Evolutionary conservation across 2,329 filamentous ascomycete species (phyloP).

Genomic region (Stachybotrys echinatus): DNA sequence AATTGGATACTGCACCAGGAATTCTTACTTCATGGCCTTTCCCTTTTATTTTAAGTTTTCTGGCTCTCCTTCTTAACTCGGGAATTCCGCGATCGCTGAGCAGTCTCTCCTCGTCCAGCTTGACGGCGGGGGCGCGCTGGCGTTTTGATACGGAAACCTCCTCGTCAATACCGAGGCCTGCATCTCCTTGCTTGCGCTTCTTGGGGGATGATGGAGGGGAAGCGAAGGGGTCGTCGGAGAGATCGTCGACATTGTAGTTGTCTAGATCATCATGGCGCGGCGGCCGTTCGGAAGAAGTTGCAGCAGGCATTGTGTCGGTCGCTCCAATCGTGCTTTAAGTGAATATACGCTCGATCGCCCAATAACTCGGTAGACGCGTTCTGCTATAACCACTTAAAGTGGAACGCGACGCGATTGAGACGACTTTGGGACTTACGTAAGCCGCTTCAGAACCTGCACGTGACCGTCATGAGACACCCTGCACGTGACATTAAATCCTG

Average conservation of each 20-base stretch:
- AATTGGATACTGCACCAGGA: too few relatives aligned
- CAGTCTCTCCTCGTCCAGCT: slow-evolving; percentile 83
- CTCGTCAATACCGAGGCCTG: slow-evolving; percentile 73
- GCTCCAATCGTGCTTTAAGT: neutral
- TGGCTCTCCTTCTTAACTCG: slow-evolving; percentile 67
- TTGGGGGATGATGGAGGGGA: slow-evolving; percentile 38
- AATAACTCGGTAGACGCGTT: slow-evolving; percentile 10
- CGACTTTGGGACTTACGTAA: too few relatives aligned
- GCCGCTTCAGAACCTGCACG: neutral
- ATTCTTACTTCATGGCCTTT: slow-evolving; percentile 79
- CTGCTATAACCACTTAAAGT: neutral
- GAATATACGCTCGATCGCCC: too few relatives aligned
- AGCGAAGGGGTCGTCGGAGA: slow-evolving; percentile 41
- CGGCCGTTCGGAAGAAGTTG: slow-evolving; percentile 10
- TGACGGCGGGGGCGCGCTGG: slow-evolving; percentile 65
- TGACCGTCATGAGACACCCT: neutral
- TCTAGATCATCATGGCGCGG: slow-evolving; percentile 59
- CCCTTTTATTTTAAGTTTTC: slow-evolving; percentile 74
- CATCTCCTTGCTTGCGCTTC: slow-evolving; percentile 44
- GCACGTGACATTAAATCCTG: slow-evolving; percentile 25
- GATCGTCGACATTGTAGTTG: slow-evolving; percentile 64
- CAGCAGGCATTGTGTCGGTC: slow-evolving; percentile 14
- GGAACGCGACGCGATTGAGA: neutral
- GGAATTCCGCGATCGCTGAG: slow-evolving; percentile 80
- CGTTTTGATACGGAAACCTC: slow-evolving; percentile 79